Base-by-base conservation (phyloP, 352 stramenopile species). In the Phytophthora tentaculata region DNA sequence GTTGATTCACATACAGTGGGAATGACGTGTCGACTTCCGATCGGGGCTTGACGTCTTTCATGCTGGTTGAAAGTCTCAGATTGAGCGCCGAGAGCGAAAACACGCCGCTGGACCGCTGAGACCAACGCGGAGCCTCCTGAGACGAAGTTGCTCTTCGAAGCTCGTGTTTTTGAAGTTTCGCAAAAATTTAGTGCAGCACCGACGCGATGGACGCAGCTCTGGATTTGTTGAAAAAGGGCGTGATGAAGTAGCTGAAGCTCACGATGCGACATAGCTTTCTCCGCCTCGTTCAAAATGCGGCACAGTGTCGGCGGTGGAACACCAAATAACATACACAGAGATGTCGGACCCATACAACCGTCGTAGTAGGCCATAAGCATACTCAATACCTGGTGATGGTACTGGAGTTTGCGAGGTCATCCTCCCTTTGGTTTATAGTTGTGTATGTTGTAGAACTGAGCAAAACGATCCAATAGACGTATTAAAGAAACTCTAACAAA, bases 141-240 rank as follows among this genome's bases (percentile, higher is more conserved):
- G 53, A 41, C 12, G 43, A 19, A 1, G 8, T 35, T 2, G 58
- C 58, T 20, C 44, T 43, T 12, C 51, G 16, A 26, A 22, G 24
- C n/a, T 59, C 8, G 14, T 73, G 54, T 12, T 28, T 50, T 47
- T 48, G 64, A 48, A 69, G 10, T 8, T 12, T 19, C 20, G 8
- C n/a, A 48, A 23, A 48, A n/a, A 73, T 29, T 22, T 64, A n/a
- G n/a, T n/a, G 9, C 4, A 94, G 64, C 56, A 91, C 82, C 2
- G 83, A 90, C 1, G 79, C 70, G 48, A 92, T 81, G 2, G 84
- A 77, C 4, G 86, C 84, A 1, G 82, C 80, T 12, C 83, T 74
- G 4, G 82, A 83, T 71, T 91, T 91, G 70, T 83, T 78, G 68
- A 92, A 94, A 20, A 86, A 92, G 10, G 84, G 81, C 28, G 83